Conservation (phyloP, 2,329 filamentous ascomycete species). For the Curvularia sp. region DNA sequence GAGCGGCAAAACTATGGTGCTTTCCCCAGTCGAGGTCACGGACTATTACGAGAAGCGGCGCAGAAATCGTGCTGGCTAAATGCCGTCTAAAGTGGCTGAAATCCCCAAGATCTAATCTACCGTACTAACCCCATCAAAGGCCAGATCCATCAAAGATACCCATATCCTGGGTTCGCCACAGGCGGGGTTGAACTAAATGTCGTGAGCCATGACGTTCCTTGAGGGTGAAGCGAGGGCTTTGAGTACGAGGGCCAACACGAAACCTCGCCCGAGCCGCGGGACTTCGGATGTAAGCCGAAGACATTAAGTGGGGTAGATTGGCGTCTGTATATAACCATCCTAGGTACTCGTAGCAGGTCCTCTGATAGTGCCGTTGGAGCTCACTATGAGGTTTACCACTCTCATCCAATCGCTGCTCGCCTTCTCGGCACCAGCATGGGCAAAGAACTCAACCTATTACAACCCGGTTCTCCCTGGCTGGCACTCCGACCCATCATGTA, state of each 20-base stretch:
- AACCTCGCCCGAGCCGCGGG: background rate
- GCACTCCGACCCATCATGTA: conserved; percentile 59
- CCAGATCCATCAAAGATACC: background rate
- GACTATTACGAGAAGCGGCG: background rate
- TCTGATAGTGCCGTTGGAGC: background rate
- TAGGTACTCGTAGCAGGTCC: background rate
- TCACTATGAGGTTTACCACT: conserved; percentile 2
- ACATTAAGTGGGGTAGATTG: background rate
- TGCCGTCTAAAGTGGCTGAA: conserved; percentile 3
- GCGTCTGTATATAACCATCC: background rate
- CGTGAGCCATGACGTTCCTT: background rate
- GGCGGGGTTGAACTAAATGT: background rate
- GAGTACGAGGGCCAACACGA: background rate
- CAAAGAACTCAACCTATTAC: conserved; percentile 3
- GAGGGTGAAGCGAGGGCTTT: background rate
- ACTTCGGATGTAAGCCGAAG: background rate
- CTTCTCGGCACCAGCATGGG: background rate
- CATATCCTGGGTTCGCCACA: background rate
- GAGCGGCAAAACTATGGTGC: background rate
- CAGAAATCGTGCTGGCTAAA: conserved; percentile 1
- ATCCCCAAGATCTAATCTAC: background rate
- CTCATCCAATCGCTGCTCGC: conserved; percentile 2
- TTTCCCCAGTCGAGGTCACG: background rate
- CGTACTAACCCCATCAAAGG: background rate
- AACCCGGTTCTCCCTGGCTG: conserved; percentile 47